phyloP scores from a whole-genome alignment of 345 rosid species.

The Hirschfeldia incana region DNA sequence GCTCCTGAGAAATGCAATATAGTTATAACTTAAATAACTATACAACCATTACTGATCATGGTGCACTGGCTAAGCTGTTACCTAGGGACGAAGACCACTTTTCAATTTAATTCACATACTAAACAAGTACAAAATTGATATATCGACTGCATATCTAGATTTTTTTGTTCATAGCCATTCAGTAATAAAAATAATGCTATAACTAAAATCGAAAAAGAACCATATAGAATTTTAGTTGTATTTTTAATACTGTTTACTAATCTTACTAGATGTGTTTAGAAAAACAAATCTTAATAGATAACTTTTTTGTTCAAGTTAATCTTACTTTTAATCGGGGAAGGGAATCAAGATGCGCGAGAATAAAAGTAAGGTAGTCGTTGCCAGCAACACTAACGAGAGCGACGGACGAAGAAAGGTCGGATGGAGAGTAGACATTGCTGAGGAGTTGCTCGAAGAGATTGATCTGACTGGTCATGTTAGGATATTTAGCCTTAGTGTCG shows the following conservation, averaged over 20 bases:
- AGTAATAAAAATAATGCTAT: not conserved
- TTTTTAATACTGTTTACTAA: not conserved
- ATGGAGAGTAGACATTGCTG: slow-evolving; percentile 39
- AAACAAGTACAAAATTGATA: not conserved
- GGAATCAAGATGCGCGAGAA: slow-evolving; percentile 28
- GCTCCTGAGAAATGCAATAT: slow-evolving; percentile 41
- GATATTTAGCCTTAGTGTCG: slow-evolving; percentile 43
- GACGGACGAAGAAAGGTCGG: slow-evolving; percentile 46
- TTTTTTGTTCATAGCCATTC: not conserved
- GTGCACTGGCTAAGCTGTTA: not conserved
- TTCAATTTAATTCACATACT: not conserved
- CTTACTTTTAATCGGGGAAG: slow-evolving; percentile 34
- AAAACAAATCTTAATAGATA: not conserved
- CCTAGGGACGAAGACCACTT: not conserved
- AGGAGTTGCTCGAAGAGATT: slow-evolving; percentile 48
- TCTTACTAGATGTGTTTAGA: too few species aligned
- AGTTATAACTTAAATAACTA: not conserved
- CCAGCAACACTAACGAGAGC: slow-evolving; percentile 71
- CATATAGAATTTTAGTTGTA: too few species aligned
- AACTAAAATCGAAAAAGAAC: too few species aligned
- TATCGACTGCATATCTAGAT: not conserved
- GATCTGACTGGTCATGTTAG: slow-evolving; percentile 77
- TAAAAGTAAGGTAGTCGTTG: slow-evolving; percentile 67
- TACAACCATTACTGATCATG: not conserved
- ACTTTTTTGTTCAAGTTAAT: not conserved